Percentiles rank a stretch among this genome's conserved stretches.
These are phyloP conservation scores for Colletotrichum orbiculare DNA, from an alignment of 2,329 filamentous ascomycete species.

Conservation along the genomic window DNA sequence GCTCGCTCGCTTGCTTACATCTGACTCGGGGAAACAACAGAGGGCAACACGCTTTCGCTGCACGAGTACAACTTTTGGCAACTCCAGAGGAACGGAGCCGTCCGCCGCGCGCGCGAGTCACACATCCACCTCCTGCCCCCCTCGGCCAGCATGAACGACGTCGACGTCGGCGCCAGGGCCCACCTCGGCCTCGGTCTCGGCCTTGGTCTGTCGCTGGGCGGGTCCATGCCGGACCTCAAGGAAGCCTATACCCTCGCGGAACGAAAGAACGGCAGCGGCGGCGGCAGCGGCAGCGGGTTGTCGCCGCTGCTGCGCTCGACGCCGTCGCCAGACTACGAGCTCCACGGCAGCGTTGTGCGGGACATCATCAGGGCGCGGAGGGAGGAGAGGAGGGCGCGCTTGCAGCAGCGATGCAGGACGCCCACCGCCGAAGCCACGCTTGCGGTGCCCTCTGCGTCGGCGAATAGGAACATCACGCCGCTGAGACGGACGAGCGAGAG, in stretches of 20 bases:
- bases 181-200: neutral
- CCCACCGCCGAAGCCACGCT: conserved; percentile 22
- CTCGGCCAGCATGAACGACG: conserved; percentile 8
- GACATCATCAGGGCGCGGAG: conserved; percentile 32
- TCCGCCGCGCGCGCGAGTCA: conserved; percentile 1
- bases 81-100: conserved; percentile 10
- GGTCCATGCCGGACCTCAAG: too few species aligned
- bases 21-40: neutral
- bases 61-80: conserved; percentile 2
- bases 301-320: neutral
- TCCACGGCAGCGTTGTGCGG: conserved; percentile 25
- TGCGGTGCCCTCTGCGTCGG: neutral
- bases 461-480: conserved; percentile 29
- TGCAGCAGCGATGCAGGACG: conserved; percentile 28
- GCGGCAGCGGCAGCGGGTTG: too few species aligned
- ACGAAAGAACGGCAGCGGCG: too few species aligned
- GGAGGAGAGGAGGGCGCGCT: conserved; percentile 25
- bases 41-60: conserved; percentile 3
- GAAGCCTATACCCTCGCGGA: too few species aligned
- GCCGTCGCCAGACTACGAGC: conserved; percentile 17
- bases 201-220: neutral
- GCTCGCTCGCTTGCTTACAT: conserved; percentile 3
- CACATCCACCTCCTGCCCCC: neutral
- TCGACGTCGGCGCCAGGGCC: too few species aligned
- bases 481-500: conserved; percentile 29